These are phyloP conservation scores for Mortierella sp. DNA, from an alignment of 371 early-diverging fungal species.

Conservation along the genomic window DNA sequence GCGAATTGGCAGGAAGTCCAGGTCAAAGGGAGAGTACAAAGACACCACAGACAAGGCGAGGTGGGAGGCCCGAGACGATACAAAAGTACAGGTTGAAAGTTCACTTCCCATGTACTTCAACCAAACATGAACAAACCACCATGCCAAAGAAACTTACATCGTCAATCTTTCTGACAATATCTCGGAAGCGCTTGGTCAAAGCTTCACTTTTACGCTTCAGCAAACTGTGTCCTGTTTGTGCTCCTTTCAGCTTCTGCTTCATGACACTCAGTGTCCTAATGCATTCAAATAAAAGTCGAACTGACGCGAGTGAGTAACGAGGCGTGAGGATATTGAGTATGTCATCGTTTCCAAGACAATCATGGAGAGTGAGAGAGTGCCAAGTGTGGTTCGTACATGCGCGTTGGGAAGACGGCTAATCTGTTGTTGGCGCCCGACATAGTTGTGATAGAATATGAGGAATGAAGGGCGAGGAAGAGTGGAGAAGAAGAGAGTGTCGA, in stretches of 20 bases:
- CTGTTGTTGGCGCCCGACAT: conserved; percentile 81
- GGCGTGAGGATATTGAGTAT: not conserved
- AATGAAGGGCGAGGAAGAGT: not conserved
- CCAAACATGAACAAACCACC: not conserved
- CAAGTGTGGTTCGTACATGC: conserved; percentile 72
- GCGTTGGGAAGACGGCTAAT: conserved; percentile 89
- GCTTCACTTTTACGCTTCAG: conserved; percentile 99
- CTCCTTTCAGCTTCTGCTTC: conserved; percentile 97
- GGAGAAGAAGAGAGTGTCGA: not conserved
- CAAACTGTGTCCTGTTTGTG: conserved; percentile 98
- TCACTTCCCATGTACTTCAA: not conserved
- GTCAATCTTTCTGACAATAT: conserved; percentile 95
- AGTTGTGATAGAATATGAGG: conserved; percentile 13
- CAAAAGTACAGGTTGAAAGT: not conserved
- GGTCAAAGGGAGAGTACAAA: not conserved
- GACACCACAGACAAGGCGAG: not conserved
- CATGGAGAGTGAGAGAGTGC: not conserved
- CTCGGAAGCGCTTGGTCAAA: conserved; percentile 94
- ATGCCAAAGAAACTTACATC: conserved; percentile 66
- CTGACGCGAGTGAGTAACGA: not conserved
- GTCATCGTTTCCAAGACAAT: not conserved
- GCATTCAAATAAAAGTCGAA: conserved; percentile 59
- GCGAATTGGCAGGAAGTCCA: not conserved
- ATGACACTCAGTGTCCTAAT: conserved; percentile 77
- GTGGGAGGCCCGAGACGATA: not conserved